phyloP scores from a whole-genome alignment of 2,329 filamentous ascomycete genomes.

The Talaromyces sp. region DNA sequence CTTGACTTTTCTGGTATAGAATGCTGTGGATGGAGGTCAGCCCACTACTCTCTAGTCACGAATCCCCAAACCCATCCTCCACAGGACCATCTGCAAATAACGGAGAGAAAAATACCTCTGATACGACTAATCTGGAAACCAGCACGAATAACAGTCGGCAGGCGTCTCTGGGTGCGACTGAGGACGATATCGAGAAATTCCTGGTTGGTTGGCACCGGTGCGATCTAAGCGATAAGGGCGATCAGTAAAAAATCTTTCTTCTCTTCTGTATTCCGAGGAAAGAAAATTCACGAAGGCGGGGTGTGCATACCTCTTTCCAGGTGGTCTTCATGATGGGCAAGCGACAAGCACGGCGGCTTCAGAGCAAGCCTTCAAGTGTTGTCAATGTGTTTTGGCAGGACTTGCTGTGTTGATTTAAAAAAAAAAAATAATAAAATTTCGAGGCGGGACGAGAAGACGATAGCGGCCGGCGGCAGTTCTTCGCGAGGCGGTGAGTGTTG shows the following conservation, averaged over 20 bases:
- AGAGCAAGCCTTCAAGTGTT: neutral
- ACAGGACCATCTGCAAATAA: neutral
- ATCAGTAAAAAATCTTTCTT: constrained; percentile 30
- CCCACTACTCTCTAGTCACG: neutral
- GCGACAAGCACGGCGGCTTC: constrained; percentile 7
- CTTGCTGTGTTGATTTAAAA: neutral
- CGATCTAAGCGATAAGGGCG: constrained; percentile 48
- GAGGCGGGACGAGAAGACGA: constrained; percentile 5
- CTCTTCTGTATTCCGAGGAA: too few relatives aligned
- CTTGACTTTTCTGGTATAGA: constrained; percentile 98
- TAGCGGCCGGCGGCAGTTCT: constrained; percentile 16
- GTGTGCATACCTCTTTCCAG: constrained; percentile 48
- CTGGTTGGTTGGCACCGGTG: constrained; percentile 82
- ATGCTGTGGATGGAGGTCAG: constrained; percentile 48
- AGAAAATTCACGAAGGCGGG: neutral
- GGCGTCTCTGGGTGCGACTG: constrained; percentile 82
- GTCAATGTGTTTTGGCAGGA: neutral
- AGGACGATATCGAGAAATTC: constrained; percentile 98
- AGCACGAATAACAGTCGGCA: constrained; percentile 91
- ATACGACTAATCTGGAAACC: constrained; percentile 97
- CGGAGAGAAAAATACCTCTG: constrained; percentile 45
- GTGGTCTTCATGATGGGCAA: constrained; percentile 53
- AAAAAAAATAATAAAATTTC: constrained; percentile 14
- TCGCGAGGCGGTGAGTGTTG: constrained; percentile 15
- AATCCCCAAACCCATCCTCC: neutral